Percentiles rank a stretch among this genome's conserved stretches.
Conservation (phyloP, 1,139 yeast genomes). For the Lodderomyces pseudojiufengensis region DNA sequence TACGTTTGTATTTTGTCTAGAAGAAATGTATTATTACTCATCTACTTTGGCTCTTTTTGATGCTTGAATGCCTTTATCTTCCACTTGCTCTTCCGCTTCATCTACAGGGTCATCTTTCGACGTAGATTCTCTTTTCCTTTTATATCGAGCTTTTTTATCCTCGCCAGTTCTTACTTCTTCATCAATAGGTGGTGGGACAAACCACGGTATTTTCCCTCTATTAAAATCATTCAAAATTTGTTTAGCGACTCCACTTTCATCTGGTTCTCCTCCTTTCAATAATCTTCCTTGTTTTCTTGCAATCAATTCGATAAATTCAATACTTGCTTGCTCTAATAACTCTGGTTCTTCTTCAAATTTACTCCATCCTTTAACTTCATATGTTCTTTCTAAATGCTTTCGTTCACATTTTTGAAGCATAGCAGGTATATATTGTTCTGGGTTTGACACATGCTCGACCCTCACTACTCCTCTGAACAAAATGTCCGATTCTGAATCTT, state of each 20-base stretch:
- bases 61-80: no score
- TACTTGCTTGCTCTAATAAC: slow-evolving; percentile 51
- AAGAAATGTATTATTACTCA: neutral
- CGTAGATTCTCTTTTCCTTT: slow-evolving; percentile 41
- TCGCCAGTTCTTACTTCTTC: slow-evolving; percentile 45
- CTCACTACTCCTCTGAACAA: slow-evolving; percentile 95
- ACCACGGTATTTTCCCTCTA: slow-evolving; percentile 98
- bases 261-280: slow-evolving; percentile 97
- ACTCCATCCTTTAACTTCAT: slow-evolving; percentile 90
- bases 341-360: slow-evolving; percentile 39
- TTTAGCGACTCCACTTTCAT: slow-evolving; percentile 89
- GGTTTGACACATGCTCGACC: slow-evolving; percentile 92
- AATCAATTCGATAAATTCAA: slow-evolving; percentile 81
- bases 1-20: neutral
- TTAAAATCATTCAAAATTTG: slow-evolving; percentile 89
- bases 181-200: slow-evolving; percentile 86
- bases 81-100: no score
- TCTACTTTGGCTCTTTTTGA: slow-evolving; percentile 1
- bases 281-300: slow-evolving; percentile 93
- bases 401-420: slow-evolving; percentile 80
- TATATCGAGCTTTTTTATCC: slow-evolving; percentile 52
- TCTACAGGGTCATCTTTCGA: no score
- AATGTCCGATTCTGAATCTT: slow-evolving; percentile 91
- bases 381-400: slow-evolving; percentile 91
- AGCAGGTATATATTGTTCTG: slow-evolving; percentile 93